A percentile compares a stretch with the other conserved stretches of the same genome.
These are phyloP conservation scores for Vachellia pachyceras DNA, from an alignment of 306 rosid species.

Conservation along the genomic window DNA sequence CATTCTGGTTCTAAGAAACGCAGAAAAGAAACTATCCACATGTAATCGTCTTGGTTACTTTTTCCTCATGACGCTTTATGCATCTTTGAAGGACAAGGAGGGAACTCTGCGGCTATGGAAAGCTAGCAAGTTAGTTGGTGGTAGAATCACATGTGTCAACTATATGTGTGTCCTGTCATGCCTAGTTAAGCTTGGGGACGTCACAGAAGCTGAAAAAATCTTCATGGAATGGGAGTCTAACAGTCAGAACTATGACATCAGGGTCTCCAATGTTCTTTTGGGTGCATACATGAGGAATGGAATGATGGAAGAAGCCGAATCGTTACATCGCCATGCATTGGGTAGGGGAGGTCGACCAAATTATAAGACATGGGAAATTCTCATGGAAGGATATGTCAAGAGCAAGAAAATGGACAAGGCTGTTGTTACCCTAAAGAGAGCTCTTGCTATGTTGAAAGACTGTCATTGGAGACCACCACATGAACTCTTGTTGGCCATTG, in stretches of 20 bases:
- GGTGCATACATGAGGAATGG: conserved; percentile 86
- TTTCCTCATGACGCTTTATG: conserved; percentile 75
- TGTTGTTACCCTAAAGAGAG: conserved; percentile 61
- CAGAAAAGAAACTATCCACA: conserved; percentile 70
- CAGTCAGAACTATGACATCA: conserved; percentile 65
- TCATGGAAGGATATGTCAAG: conserved; percentile 74
- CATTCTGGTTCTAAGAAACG: conserved; percentile 52
- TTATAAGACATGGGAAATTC: conserved; percentile 94
- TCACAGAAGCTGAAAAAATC: conserved; percentile 63
- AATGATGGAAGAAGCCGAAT: conserved; percentile 71
- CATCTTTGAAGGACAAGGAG: conserved; percentile 64
- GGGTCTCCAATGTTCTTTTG: conserved; percentile 86
- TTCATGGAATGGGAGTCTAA: conserved; percentile 77
- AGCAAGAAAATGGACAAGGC: conserved; percentile 59
- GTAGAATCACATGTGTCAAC: conserved; percentile 71
- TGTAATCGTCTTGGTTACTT: conserved; percentile 70
- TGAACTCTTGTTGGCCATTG: conserved; percentile 56
- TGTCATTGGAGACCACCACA: conserved; percentile 72
- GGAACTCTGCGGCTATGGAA: conserved; percentile 76
- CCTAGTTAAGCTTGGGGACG: conserved; percentile 73
- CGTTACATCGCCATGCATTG: conserved; percentile 68
- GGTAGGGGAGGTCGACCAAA: conserved; percentile 80
- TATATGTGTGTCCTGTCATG: conserved; percentile 72
- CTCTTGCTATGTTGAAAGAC: conserved; percentile 51
- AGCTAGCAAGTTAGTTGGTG: conserved; percentile 65